Conservation (phyloP, 371 early-diverging fungal genomes). For the Apophysomyces trapeziformis region DNA sequence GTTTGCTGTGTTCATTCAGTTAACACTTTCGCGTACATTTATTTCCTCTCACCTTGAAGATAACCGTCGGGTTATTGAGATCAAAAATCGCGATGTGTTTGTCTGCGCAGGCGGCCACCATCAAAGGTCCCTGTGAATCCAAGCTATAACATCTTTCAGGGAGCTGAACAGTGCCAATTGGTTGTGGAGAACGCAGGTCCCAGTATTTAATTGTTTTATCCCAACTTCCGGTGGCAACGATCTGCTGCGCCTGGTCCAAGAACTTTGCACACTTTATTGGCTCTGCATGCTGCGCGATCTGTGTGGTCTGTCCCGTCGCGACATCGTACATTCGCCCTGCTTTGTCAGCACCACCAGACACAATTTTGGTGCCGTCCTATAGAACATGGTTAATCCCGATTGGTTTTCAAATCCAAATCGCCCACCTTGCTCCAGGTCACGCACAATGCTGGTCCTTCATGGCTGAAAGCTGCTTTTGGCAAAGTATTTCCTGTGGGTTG, state of each 20-base stretch:
- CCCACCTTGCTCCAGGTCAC: slow-evolving; percentile 88
- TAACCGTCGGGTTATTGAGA: slow-evolving; percentile 75
- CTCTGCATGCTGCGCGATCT: slow-evolving; percentile 82
- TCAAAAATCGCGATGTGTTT: slow-evolving; percentile 80
- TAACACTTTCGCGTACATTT: too few relatives aligned
- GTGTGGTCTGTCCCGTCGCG: slow-evolving; percentile 73
- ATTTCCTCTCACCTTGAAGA: slow-evolving; percentile 61
- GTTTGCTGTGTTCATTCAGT: slow-evolving; percentile 21
- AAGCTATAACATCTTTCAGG: slow-evolving; percentile 90
- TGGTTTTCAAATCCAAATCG: not conserved
- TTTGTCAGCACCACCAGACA: slow-evolving; percentile 71
- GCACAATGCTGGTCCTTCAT: slow-evolving; percentile 86
- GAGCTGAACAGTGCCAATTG: slow-evolving; percentile 73
- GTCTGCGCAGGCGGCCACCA: slow-evolving; percentile 54
- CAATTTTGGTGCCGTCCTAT: slow-evolving; percentile 38
- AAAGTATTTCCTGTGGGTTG: slow-evolving; percentile 71
- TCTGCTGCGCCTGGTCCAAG: slow-evolving; percentile 66
- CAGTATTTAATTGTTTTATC: slow-evolving; percentile 97
- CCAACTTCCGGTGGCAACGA: slow-evolving; percentile 93
- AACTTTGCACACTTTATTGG: slow-evolving; percentile 77
- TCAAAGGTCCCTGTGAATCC: slow-evolving; percentile 62
- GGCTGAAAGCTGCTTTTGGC: slow-evolving; percentile 80
- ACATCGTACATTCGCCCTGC: slow-evolving; percentile 79
- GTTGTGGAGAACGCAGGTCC: slow-evolving; percentile 83
- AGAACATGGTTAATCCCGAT: not conserved